phyloP scores from a whole-genome alignment of 441 rosid genomes.

The Aquilaria agallochum region DNA sequence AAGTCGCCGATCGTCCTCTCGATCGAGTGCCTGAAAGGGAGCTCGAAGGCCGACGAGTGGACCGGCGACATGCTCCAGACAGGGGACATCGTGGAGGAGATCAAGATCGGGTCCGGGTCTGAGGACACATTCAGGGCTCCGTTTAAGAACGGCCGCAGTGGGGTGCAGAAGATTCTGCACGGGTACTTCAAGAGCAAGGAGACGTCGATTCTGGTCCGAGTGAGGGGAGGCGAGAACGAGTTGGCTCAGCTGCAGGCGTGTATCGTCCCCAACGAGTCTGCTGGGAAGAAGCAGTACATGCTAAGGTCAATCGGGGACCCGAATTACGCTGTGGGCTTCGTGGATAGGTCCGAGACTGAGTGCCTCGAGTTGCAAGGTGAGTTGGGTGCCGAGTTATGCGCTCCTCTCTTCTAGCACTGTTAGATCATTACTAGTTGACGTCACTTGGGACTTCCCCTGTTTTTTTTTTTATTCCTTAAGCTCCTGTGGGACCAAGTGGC shows the following conservation, averaged over 20 bases:
- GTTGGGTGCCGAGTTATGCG: constrained; percentile 21
- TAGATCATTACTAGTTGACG: too few species aligned
- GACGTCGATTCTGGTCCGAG: constrained; percentile 66
- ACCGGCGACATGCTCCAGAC: constrained; percentile 90
- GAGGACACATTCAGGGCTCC: constrained; percentile 47
- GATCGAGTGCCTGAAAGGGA: constrained; percentile 82
- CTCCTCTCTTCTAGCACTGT: too few species aligned
- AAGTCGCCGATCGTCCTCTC: constrained; percentile 49
- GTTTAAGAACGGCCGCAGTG: constrained; percentile 75
- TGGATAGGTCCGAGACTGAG: constrained; percentile 76
- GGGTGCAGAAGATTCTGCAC: constrained; percentile 75
- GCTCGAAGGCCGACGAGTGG: constrained; percentile 92
- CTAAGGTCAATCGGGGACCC: constrained; percentile 83
- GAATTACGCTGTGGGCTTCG: constrained; percentile 82
- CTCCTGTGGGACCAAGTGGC: too few species aligned
- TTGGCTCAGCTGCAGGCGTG: constrained; percentile 82
- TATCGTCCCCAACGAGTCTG: constrained; percentile 76
- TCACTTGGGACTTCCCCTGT: too few species aligned
- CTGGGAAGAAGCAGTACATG: constrained; percentile 62
- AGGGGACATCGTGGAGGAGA: constrained; percentile 91
- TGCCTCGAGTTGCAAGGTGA: constrained; percentile 84
- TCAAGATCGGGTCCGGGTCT: constrained; percentile 55
- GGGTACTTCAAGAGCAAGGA: constrained; percentile 62
- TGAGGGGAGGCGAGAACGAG: constrained; percentile 63
- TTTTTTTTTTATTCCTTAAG: too few species aligned